These are phyloP conservation scores for Pulicaria dysenterica DNA, from an alignment of 129 eudicot species.

Conservation along the genomic window DNA sequence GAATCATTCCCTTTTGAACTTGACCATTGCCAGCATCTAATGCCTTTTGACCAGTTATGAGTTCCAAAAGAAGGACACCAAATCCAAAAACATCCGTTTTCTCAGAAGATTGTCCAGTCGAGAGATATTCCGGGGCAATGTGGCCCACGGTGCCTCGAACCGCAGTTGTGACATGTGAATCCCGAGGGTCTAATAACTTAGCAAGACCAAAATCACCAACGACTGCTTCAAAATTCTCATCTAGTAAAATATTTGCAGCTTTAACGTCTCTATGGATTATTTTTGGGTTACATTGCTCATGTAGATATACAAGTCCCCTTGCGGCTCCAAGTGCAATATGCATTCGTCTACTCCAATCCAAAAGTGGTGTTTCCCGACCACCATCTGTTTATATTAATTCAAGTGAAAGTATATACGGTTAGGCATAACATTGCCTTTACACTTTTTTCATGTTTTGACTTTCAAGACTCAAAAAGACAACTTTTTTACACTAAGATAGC, in stretches of 20 bases:
- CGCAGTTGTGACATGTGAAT: conserved; percentile 93
- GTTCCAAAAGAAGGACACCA: conserved; percentile 89
- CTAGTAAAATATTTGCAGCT: conserved; percentile 91
- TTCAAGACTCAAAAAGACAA: background rate
- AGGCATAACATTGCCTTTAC: background rate
- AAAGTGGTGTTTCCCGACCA: conserved; percentile 63
- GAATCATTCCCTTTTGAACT: conserved; percentile 86
- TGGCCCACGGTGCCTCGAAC: conserved; percentile 97
- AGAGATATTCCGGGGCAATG: conserved; percentile 96
- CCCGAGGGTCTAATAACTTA: conserved; percentile 84
- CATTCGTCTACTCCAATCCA: conserved; percentile 92
- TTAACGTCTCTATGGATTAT: conserved; percentile 95
- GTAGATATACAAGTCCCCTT: conserved; percentile 85
- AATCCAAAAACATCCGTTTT: conserved; percentile 96
- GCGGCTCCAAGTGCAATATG: conserved; percentile 90
- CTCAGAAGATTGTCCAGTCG: conserved; percentile 97
- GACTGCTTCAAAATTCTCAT: conserved; percentile 91
- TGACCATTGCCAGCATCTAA: conserved; percentile 79
- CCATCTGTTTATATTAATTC: conserved; percentile 44
- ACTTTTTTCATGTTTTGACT: conserved; percentile 11
- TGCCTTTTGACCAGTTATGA: conserved; percentile 85
- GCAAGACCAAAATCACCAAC: conserved; percentile 99
- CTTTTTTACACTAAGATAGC: background rate
- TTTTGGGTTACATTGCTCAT: conserved; percentile 93
- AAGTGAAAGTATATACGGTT: background rate